Evolutionary conservation across 1,284 basidiomycete genomes (phyloP).

Genomic region (Cutaneotrichosporon sp.): DNA sequence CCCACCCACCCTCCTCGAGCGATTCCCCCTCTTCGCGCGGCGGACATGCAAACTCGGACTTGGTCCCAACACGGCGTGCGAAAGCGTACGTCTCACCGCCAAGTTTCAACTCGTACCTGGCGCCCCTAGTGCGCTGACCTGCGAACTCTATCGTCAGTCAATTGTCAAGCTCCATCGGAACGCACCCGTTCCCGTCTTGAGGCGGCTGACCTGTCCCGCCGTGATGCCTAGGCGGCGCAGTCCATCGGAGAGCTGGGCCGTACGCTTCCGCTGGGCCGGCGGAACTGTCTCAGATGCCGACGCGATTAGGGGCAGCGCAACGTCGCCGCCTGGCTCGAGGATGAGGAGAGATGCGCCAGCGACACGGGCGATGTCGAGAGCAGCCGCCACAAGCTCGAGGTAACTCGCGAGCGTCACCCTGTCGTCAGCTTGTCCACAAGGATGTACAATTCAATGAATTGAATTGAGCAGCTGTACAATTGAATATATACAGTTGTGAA

Average conservation of each 20-base stretch:
- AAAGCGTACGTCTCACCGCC: constrained; percentile 9
- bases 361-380: constrained; percentile 29
- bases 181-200: not conserved
- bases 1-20: constrained; percentile 6
- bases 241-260: constrained; percentile 32
- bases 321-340: constrained; percentile 35
- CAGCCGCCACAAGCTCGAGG: constrained; percentile 36
- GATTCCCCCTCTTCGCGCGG: constrained; percentile 5
- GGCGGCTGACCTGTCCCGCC: not conserved
- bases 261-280: constrained; percentile 27
- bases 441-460: too few relatives aligned
- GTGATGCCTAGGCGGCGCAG: constrained; percentile 31
- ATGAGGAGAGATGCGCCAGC: constrained; percentile 33
- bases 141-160: not conserved
- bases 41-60: constrained; percentile 13
- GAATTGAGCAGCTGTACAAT: too few relatives aligned
- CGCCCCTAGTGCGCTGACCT: not conserved
- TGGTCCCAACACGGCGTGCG: not conserved
- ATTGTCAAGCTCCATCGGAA: not conserved
- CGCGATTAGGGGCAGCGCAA: constrained; percentile 36
- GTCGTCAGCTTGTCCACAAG: constrained; percentile 9
- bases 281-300: constrained; percentile 21
- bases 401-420: constrained; percentile 39
- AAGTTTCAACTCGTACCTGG: constrained; percentile 2
- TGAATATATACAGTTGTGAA: not conserved